Percentiles rank a stretch among this genome's conserved stretches.
phyloP scores from a whole-genome alignment of 495 filamentous ascomycete species.

The Neurospora tetraspora region DNA sequence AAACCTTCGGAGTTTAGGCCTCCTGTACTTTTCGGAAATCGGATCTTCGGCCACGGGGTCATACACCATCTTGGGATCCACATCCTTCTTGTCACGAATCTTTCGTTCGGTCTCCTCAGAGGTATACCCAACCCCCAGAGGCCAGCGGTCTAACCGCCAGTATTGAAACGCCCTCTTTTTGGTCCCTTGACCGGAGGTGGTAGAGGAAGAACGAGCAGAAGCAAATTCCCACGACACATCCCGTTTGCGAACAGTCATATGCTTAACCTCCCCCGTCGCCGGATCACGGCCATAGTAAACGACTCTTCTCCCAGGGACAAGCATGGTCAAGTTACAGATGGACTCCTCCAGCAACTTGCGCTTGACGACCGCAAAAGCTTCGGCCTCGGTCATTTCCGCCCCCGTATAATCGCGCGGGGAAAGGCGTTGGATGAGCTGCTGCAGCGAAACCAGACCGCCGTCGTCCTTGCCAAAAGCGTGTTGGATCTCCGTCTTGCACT shows the following conservation, averaged over 20 bases:
- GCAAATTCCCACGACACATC: slow-evolving; percentile 10
- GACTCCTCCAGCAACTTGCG: slow-evolving; percentile 16
- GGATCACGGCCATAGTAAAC: neutral
- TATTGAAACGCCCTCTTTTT: slow-evolving; percentile 2
- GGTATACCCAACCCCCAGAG: slow-evolving; percentile 6
- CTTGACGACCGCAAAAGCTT: slow-evolving; percentile 8
- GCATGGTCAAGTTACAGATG: slow-evolving; percentile 15
- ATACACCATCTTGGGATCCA: slow-evolving; percentile 8
- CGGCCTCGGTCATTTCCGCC: neutral
- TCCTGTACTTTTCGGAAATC: slow-evolving; percentile 6
- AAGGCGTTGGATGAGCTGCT: slow-evolving; percentile 1
- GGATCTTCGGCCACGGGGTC: slow-evolving; percentile 10
- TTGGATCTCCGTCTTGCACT: neutral
- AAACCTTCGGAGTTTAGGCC: slow-evolving; percentile 12
- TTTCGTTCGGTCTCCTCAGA: neutral
- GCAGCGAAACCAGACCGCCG: neutral
- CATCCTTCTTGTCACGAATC: neutral
- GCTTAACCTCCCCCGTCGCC: neutral
- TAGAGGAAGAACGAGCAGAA: too few species aligned
- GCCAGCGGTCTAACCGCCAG: slow-evolving; percentile 20
- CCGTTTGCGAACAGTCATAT: slow-evolving; percentile 14
- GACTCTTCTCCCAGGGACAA: slow-evolving; percentile 9
- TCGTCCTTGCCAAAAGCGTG: neutral
- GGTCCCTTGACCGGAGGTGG: neutral
- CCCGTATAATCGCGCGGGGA: neutral